These are phyloP conservation scores for Uronychia binucleata DNA, from an alignment of 73 alveolate genomes.

Conservation along the genomic window DNA sequence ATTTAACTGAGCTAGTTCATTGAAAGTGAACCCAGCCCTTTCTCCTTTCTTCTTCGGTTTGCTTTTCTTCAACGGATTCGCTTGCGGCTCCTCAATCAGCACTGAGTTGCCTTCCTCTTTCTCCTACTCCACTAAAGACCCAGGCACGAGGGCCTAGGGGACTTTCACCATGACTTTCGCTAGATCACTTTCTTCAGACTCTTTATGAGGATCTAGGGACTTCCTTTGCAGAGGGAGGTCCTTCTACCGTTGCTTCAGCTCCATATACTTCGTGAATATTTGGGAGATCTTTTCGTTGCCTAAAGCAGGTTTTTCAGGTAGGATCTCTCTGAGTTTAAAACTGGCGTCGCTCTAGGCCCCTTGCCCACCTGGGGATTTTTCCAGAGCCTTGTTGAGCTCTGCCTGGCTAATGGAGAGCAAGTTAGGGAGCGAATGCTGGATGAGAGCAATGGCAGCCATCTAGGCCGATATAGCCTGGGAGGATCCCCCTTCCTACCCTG, in stretches of 20 bases:
- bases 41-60: neutral
- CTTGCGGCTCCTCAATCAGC: neutral
- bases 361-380: too few species aligned
- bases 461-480: neutral
- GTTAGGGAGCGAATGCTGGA: neutral
- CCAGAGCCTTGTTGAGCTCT: neutral
- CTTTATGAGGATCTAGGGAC: neutral
- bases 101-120: neutral
- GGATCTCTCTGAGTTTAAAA: too few species aligned
- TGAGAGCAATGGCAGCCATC: neutral
- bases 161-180: neutral
- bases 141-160: neutral
- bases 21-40: neutral
- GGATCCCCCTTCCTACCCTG: neutral
- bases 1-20: neutral
- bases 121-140: too few species aligned
- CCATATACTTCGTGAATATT: neutral
- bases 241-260: neutral
- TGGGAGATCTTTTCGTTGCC: neutral
- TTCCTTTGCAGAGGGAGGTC: neutral
- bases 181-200: neutral
- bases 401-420: neutral
- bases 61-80: neutral
- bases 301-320: neutral
- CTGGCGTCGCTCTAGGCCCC: too few species aligned